Conservation (phyloP, 768 basidiomycete species). For the Gymnopilus dilepis region DNA sequence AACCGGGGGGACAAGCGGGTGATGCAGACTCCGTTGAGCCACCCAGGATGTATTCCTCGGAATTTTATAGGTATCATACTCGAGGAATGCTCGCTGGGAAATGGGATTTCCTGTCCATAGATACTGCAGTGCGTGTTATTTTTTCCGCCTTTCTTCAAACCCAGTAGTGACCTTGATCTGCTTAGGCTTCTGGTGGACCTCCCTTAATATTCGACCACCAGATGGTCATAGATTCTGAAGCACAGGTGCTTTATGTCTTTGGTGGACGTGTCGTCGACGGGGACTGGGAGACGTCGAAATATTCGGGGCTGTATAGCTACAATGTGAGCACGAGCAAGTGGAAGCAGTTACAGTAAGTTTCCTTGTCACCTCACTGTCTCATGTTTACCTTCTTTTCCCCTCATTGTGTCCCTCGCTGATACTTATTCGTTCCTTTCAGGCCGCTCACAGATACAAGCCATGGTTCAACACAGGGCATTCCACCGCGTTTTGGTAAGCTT, state of each 20-base stretch:
- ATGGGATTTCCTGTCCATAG: conserved; percentile 74
- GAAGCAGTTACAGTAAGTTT: conserved; percentile 67
- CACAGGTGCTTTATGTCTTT: conserved; percentile 75
- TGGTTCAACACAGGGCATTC: conserved; percentile 46
- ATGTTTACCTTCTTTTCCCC: not conserved
- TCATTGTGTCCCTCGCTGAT: not conserved
- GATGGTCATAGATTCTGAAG: conserved; percentile 75
- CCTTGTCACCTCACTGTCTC: not conserved
- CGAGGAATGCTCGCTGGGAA: conserved; percentile 62
- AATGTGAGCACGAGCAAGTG: conserved; percentile 68
- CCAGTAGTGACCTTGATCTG: not conserved
- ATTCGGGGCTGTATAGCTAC: conserved; percentile 78
- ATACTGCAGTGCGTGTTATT: conserved; percentile 63
- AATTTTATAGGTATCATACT: conserved; percentile 81
- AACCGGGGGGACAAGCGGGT: not conserved
- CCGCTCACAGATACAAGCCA: conserved; percentile 31
- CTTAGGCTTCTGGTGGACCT: conserved; percentile 68
- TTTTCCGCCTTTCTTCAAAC: conserved; percentile 5
- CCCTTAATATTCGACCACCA: conserved; percentile 81
- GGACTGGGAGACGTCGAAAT: conserved; percentile 62
- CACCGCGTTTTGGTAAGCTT: conserved; percentile 63
- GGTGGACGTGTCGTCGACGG: conserved; percentile 77
- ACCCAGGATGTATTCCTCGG: conserved; percentile 52
- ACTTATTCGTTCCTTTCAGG: conserved; percentile 16
- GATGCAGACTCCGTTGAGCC: conserved; percentile 17